These are phyloP conservation scores for Paramecium tetraurelia DNA, from an alignment of 73 alveolate genomes.

Conservation along the genomic window DNA sequence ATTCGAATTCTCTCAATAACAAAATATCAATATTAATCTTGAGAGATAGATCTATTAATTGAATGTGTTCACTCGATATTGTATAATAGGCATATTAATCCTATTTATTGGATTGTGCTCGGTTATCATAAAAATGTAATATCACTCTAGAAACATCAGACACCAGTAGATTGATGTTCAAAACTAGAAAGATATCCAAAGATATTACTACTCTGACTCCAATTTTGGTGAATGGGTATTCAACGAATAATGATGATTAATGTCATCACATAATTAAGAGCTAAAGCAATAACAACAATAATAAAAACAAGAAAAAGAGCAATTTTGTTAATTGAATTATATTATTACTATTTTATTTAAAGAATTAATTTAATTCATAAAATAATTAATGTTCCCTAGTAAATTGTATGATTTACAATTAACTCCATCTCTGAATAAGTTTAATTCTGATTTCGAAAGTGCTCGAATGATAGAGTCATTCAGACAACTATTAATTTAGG, in stretches of 20 bases:
- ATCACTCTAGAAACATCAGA: neutral
- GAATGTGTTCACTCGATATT: neutral
- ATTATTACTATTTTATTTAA: neutral
- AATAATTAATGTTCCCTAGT: slow-evolving; percentile 36
- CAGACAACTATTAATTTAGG: neutral
- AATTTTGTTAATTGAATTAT: neutral
- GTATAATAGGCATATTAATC: neutral
- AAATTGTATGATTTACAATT: slow-evolving; percentile 44
- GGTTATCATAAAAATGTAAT: neutral
- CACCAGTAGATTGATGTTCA: neutral
- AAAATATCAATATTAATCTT: neutral
- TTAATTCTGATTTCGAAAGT: slow-evolving; percentile 23
- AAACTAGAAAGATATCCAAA: neutral
- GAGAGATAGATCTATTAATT: neutral
- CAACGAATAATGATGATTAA: neutral
- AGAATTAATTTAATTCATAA: neutral
- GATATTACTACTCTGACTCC: neutral
- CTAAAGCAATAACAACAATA: neutral
- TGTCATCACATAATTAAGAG: neutral
- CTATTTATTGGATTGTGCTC: neutral
- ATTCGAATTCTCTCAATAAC: neutral
- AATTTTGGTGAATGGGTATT: neutral
- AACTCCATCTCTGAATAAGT: slow-evolving; percentile 37
- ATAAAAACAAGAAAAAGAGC: neutral
- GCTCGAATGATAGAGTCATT: neutral